A percentile compares a stretch with the other conserved stretches of the same genome.
These are phyloP conservation scores for Paramecium biaurelia DNA, from an alignment of 73 alveolate species.

Conservation along the genomic window DNA sequence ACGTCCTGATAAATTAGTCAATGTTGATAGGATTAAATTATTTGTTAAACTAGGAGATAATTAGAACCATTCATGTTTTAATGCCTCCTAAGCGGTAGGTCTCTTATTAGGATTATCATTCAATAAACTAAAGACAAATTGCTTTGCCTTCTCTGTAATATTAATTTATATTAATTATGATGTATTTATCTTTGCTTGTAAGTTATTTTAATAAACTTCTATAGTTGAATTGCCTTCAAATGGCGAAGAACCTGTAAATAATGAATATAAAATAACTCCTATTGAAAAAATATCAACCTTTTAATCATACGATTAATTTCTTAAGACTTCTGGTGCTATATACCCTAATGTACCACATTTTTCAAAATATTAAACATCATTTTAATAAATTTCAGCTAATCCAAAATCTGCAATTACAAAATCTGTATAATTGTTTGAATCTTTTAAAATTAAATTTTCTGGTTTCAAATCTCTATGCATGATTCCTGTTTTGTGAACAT, in stretches of 20 bases:
- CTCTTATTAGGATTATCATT: slow-evolving; percentile 21
- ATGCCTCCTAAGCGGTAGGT: background rate
- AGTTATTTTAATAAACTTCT: background rate
- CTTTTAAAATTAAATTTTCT: slow-evolving; percentile 46
- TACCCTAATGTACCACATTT: slow-evolving; percentile 38
- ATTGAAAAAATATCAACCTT: slow-evolving; percentile 78
- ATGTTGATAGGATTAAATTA: background rate
- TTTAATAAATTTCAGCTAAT: background rate
- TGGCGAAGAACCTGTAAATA: slow-evolving; percentile 28
- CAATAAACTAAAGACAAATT: background rate
- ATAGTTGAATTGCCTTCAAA: slow-evolving; percentile 24
- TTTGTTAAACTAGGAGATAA: background rate
- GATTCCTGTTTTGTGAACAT: background rate
- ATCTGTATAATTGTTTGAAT: background rate
- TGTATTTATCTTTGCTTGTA: background rate
- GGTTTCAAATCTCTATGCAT: slow-evolving; percentile 61
- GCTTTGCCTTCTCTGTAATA: background rate
- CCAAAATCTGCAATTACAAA: slow-evolving; percentile 60
- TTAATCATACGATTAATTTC: slow-evolving; percentile 70
- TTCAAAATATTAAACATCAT: background rate
- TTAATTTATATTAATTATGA: background rate
- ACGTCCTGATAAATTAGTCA: background rate
- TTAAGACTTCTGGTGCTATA: slow-evolving; percentile 71
- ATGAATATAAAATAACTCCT: slow-evolving; percentile 73
- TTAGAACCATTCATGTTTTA: background rate